A percentile compares a stretch with the other conserved stretches of the same genome.
These are phyloP conservation scores for Artemisia argyi DNA, from an alignment of 129 eudicot species.

Conservation along the genomic window DNA sequence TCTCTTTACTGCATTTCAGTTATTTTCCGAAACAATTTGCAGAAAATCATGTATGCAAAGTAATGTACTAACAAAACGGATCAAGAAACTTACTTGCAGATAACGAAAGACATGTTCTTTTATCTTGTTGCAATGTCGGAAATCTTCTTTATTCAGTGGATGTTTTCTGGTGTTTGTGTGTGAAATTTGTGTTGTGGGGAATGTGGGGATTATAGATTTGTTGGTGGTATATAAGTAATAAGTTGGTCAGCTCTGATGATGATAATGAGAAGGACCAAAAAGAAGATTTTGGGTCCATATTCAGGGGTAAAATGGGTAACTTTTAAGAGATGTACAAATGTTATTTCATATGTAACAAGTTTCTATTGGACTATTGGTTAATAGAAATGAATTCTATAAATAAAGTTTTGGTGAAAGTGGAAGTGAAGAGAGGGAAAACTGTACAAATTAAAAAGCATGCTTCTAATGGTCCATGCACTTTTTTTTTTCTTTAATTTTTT, in stretches of 20 bases:
- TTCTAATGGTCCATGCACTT: conserved; percentile 9
- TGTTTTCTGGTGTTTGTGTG: conserved; percentile 26
- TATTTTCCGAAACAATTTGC: conserved; percentile 6
- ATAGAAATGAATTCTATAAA: background rate
- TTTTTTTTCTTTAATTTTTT: background rate
- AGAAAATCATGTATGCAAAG: conserved; percentile 19
- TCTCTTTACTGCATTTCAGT: background rate
- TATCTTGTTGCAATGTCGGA: background rate
- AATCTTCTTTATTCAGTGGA: conserved; percentile 11
- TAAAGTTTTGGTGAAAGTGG: conserved; percentile 29
- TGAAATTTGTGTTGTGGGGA: conserved; percentile 29
- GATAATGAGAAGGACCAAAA: background rate
- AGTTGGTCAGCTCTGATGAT: conserved; percentile 37
- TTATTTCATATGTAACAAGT: conserved; percentile 13
- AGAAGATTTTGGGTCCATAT: background rate
- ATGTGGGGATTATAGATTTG: conserved; percentile 30
- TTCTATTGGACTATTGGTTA: conserved; percentile 2
- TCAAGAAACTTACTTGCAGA: conserved; percentile 42
- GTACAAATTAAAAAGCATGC: conserved; percentile 39
- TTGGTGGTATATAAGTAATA: conserved; percentile 26
- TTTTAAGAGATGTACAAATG: conserved; percentile 21
- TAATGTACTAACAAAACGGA: conserved; percentile 20
- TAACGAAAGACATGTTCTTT: conserved; percentile 26
- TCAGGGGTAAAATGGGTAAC: conserved; percentile 2
- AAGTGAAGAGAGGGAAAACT: conserved; percentile 38